Base-by-base conservation (phyloP, 2,329 filamentous ascomycete genomes). In the Periconia digitata region DNA sequence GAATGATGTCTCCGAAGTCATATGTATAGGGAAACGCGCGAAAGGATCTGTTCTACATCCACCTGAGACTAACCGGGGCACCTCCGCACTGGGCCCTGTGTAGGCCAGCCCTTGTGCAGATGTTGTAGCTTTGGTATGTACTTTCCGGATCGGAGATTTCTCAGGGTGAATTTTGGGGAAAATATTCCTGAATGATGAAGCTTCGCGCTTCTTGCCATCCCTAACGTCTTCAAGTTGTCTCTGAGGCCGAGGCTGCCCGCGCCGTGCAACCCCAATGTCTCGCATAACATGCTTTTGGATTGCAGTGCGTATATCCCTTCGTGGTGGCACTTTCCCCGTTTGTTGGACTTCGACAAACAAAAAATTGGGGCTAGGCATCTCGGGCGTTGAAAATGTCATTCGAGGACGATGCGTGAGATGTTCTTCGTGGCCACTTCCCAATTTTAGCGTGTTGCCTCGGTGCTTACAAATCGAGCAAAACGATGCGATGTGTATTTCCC, bases 211-310 rank as follows among this genome's bases (percentile, higher is more conserved):
- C 40, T 44, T 44, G 46, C 46, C 39, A 49, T 44, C 46, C 40
- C 34, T 44, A 49, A 49, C 46, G 40, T 44, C 44, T 41, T 49
- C 32, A 44, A 44, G 46, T 44, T 49, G 46, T 44, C 40, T 49
- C 44, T 35, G 46, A 44, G 42, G 42, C 22, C 42, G 42, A 45
- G 47, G 47, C 42, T 50, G 35, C 29, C 47, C 47, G 42, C 47
- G 47, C 47, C 47, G 47, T 41, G 47, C 42, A 50, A 42, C 43
- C 42, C 47, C 47, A 50, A 50, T 50, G 47, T 50, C 47, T 18
- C 47, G 47, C 47, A 50, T 50, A 42, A 50, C 47, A 46, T 50
- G 47, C 37, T 50, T 50, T 38, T 50, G 47, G 36, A 50, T 50
- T 46, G 42, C 47, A 46, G 47, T 46, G 42, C 47, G 47, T 45